Base-by-base conservation (phyloP, 2,329 filamentous ascomycete genomes). In the Hymenoscyphus fraxineus region DNA sequence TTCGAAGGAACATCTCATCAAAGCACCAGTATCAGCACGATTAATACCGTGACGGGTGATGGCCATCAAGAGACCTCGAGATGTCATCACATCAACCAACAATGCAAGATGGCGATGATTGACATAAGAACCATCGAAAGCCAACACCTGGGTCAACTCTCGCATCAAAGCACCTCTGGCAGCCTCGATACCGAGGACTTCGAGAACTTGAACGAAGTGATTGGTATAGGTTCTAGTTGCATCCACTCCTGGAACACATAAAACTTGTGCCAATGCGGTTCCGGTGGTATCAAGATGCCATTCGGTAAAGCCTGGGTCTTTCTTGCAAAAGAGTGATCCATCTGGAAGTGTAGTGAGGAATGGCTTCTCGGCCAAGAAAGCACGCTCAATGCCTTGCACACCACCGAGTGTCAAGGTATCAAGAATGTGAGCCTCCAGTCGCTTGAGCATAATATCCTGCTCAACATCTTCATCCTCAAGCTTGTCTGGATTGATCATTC, bases 1-100 rank as follows among this genome's bases (percentile, higher is more conserved):
- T 79, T 99, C 95, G 80, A 99, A 99, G 1, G 95, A 99, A 83
- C 96, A 99, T 77, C 95, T 90, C 95, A 99, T 99, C 73, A 99
- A 84, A 10, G 95, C 96, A 82, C 95, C 95, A 67, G 96, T 99
- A 76, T 99, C 95, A 32, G 94, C 92, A 73, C 95, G 88, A 81
- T 99, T 99, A 81, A 99, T 99, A 80, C 95, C 95, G 76, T 99
- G 95, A 79, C 95, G 91, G 63, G 95, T 99, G 68, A 99, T 94
- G 15, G 95, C 94, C 78, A 97, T 97, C 73, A 99, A 88, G 73
- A 90, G 89, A 70, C 95, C 95, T 73, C 95, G 87, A 73, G 96
- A 93, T 35, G 93, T 97, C 95, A 99, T 99, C 68, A 99, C 92
- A 80, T 99, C 95, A 69, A 96, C 93, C 61, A 99, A 84, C 41